Base-by-base conservation (phyloP, 2,329 filamentous ascomycete genomes). In the Fusarium sp. region DNA sequence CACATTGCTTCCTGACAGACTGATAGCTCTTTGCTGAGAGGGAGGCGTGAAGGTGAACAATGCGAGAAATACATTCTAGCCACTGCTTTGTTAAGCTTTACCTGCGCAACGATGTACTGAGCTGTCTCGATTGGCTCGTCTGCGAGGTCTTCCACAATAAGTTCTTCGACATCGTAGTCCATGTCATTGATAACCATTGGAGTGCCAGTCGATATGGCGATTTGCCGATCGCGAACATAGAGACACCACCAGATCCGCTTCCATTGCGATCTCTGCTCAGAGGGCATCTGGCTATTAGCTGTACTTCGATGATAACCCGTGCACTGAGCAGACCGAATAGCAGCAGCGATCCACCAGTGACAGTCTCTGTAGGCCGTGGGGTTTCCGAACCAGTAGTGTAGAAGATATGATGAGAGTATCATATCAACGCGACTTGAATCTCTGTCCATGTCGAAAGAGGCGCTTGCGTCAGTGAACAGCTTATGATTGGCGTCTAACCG, bases 341-440 rank as follows among this genome's bases (percentile, higher is more conserved):
- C 58, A 7, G 58, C 58, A 2, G 58, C 55, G 0, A 61, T 45
- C 58, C 58, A 61, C 58, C 55, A 61, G 2, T 68, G 64, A 1
- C 37, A 48, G 2, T 65, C 60, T 0, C 60, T 54, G 6, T 66
- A 66, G 0, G 49, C 55, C 0, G 58, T 59, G 0, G 65, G 52
- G 3, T 62, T 68, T 4, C 65, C 65, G 1, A 68, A 68, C 65
- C 64, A 68, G 7, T 64, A 68, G 4, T 68, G 65, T 2, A 68
- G 16, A 2, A 68, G 11, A 5, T 68, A 68, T 0, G 65, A 64
- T 0, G 65, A 67, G 0, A 64, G 13, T 1, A 62, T 62, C 53
- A 68, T 68, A 0, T 67, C 48, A 0, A 21, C 39, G 0, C 64
- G 46, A 6, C 28, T 54, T 1, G 65, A 64, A 13, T 58, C 58